These are phyloP conservation scores for Helotiales sp. DNA, from an alignment of 2,329 filamentous ascomycete species.

Conservation along the genomic window DNA sequence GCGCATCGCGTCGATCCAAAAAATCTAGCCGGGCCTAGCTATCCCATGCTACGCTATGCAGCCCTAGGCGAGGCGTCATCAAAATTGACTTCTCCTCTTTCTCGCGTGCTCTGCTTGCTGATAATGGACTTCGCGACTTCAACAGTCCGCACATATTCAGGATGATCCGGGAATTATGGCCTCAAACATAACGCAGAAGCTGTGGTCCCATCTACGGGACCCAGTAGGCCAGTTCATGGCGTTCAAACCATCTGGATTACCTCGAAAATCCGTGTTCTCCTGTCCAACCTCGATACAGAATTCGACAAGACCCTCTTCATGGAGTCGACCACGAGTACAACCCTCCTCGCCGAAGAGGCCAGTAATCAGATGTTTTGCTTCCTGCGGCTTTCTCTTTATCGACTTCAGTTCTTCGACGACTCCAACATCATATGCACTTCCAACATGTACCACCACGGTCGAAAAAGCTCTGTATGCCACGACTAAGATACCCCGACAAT, in stretches of 20 bases:
- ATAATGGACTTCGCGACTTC: slow-evolving; percentile 30
- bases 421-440: slow-evolving; percentile 40
- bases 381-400: slow-evolving; percentile 58
- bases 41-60: neutral
- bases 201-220: slow-evolving; percentile 51
- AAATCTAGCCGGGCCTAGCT: slow-evolving; percentile 2
- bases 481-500: slow-evolving; percentile 18
- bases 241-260: slow-evolving; percentile 27
- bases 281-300: slow-evolving; percentile 21
- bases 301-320: slow-evolving; percentile 30
- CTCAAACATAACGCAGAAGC: slow-evolving; percentile 51
- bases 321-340: slow-evolving; percentile 34
- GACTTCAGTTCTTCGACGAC: slow-evolving; percentile 49
- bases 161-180: slow-evolving; percentile 53
- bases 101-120: slow-evolving; percentile 12
- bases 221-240: slow-evolving; percentile 32
- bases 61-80: slow-evolving; percentile 24
- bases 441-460: slow-evolving; percentile 29
- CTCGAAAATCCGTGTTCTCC: slow-evolving; percentile 21
- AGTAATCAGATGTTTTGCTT: slow-evolving; percentile 57
- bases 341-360: slow-evolving; percentile 42
- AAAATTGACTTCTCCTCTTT: slow-evolving; percentile 12
- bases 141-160: slow-evolving; percentile 44
- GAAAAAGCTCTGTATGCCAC: slow-evolving; percentile 37
- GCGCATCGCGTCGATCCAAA: slow-evolving; percentile 11